Base-by-base conservation (phyloP, 805 yeast genomes). In the Ogataea neopini region DNA sequence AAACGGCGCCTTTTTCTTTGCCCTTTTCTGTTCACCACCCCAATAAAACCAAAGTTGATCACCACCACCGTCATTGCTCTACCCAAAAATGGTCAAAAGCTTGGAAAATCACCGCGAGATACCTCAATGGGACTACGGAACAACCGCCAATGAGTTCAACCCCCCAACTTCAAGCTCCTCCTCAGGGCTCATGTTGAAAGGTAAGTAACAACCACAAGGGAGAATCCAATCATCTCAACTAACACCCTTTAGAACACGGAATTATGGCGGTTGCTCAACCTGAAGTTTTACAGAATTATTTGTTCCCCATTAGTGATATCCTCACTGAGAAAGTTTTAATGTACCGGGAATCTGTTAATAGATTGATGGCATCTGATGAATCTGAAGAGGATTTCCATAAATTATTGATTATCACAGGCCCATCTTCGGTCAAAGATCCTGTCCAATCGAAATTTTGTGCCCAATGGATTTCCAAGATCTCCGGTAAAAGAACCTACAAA, bases 231-330 rank as follows among this genome's bases (percentile, higher is more conserved):
- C 32, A 32, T 23, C 18, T 49, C 48, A 43, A 54, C 49, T 15
- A 26, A 9, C 3, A 14, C 3, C 26, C 18, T 32, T 15, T 18
- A 49, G 72, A 64, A 44, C 58, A 60, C 36, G 73, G 73, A 8
- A 66, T 67, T 19, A 61, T 65, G 33, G 65, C 72, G 1, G 63
- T 73, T 18, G 70, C 74, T 3, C 74, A 69, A 50, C 78, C 79
- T 0, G 76, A 73, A 48, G 70, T 73, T 7, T 60, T 73, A 6
- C 78, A 74, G 47, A 66, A 67, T 40, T 63, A 63, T 39, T 49
- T 74, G 25, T 68, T 61, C 40, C 77, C 78, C 3, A 59, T 66
- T 4, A 54, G 68, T 25, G 63, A 61, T 9, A 40, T 43, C 2
- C 52, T 69, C 17, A 57, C 65, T 28, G 29, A 48, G 9, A 66